A percentile compares a stretch with the other conserved stretches of the same genome.
Conservation (phyloP, 495 filamentous ascomycete species). For the Talaromyces wortmannii region DNA sequence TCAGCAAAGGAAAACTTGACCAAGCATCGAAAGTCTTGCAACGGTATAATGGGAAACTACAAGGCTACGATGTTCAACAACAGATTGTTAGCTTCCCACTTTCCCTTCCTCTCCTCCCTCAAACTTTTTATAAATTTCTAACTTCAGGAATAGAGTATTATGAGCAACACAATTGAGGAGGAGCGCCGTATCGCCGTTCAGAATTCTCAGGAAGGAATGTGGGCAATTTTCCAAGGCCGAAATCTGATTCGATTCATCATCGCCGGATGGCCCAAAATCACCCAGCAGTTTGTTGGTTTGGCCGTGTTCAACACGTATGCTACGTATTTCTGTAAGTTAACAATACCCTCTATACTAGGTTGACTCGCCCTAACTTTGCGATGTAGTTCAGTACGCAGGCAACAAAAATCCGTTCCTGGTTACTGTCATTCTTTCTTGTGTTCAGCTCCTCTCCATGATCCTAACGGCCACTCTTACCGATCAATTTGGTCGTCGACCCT, state of each 20-base stretch:
- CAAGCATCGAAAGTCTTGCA: constrained; percentile 20
- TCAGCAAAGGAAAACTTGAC: constrained; percentile 26
- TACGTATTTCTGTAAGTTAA: constrained; percentile 31
- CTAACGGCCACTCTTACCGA: constrained; percentile 23
- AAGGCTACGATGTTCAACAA: constrained; percentile 22
- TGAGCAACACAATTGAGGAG: constrained; percentile 20
- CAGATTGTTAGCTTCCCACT: constrained; percentile 18
- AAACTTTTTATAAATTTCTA: not conserved
- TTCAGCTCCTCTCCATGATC: constrained; percentile 32
- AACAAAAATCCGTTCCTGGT: constrained; percentile 32
- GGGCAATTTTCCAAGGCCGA: constrained; percentile 28
- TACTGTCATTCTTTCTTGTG: constrained; percentile 32
- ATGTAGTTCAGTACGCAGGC: constrained; percentile 30
- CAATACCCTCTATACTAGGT: not conserved
- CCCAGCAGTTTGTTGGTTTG: constrained; percentile 35
- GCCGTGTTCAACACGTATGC: constrained; percentile 33
- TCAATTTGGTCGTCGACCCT: constrained; percentile 26
- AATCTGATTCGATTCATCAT: constrained; percentile 33
- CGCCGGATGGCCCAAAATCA: constrained; percentile 33
- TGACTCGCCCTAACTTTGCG: not conserved
- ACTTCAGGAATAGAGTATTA: constrained; percentile 13
- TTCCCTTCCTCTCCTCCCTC: not conserved
- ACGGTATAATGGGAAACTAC: constrained; percentile 18
- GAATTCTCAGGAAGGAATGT: constrained; percentile 19
- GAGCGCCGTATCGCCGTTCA: constrained; percentile 22